A percentile compares a stretch with the other conserved stretches of the same genome.
Evolutionary conservation across 2,329 filamentous ascomycete species (phyloP).

Genomic region (Alternaria arbusti): DNA sequence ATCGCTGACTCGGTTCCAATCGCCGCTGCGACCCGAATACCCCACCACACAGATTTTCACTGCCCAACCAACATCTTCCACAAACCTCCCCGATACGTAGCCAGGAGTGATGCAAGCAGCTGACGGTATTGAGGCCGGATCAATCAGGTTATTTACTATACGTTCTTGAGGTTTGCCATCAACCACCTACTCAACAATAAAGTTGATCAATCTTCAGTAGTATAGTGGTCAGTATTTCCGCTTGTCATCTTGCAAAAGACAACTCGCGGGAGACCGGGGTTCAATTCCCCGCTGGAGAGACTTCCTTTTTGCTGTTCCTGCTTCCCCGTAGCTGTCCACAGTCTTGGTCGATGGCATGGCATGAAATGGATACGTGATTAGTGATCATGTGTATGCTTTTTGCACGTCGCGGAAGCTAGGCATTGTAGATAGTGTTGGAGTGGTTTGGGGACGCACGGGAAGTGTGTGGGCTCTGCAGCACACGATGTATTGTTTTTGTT

Average conservation of each 20-base stretch:
- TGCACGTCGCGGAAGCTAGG: background rate
- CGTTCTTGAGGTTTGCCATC: too few species aligned
- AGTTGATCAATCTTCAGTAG: background rate
- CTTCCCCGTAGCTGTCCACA: background rate
- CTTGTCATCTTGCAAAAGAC: background rate
- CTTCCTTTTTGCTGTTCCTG: background rate
- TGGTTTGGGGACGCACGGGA: background rate
- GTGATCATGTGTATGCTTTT: background rate
- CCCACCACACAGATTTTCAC: too few species aligned
- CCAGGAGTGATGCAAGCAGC: too few species aligned
- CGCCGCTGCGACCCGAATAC: too few species aligned
- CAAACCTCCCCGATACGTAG: too few species aligned
- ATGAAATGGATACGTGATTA: background rate
- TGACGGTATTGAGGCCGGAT: too few species aligned
- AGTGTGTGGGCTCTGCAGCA: too few species aligned
- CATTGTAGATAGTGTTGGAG: background rate
- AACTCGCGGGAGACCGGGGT: slow-evolving; percentile 1
- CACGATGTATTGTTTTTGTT: too few species aligned
- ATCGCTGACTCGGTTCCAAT: too few species aligned
- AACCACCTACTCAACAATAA: background rate
- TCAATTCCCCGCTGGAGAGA: slow-evolving; percentile 1
- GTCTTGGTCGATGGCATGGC: background rate
- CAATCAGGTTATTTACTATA: too few species aligned
- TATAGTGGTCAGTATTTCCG: slow-evolving; percentile 5
- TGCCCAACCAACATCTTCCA: too few species aligned